Evolutionary conservation across 2,329 filamentous ascomycete genomes (phyloP).

Genomic region (Stromatinia cepivora): DNA sequence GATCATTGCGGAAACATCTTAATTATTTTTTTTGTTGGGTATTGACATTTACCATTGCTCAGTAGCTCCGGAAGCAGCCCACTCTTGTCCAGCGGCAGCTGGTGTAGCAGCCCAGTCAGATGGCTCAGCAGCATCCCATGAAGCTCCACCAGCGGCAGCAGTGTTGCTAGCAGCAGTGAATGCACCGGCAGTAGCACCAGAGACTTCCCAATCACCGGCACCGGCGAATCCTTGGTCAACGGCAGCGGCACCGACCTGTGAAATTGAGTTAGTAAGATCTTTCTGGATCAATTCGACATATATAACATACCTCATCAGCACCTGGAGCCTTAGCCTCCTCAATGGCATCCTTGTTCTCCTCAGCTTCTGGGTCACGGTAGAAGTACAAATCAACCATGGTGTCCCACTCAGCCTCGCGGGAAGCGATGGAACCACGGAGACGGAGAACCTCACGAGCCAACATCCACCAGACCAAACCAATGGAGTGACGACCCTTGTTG

Average conservation of each 20-base stretch:
- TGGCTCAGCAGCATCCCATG: constrained; percentile 58
- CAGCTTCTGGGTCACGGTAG: constrained; percentile 98
- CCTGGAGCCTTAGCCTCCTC: constrained; percentile 84
- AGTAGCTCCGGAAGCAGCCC: constrained; percentile 54
- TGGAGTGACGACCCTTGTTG: constrained; percentile 99
- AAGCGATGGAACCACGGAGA: constrained; percentile 93
- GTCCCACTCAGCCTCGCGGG: constrained; percentile 96
- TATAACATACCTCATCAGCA: constrained; percentile 62
- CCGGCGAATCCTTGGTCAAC: constrained; percentile 76
- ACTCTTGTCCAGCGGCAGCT: constrained; percentile 48
- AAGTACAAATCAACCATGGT: constrained; percentile 99
- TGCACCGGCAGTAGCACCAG: constrained; percentile 62
- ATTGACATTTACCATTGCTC: constrained; percentile 41
- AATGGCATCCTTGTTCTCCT: constrained; percentile 96
- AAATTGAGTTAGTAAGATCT: constrained; percentile 7
- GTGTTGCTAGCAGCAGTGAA: constrained; percentile 60
- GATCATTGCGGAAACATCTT: constrained; percentile 29
- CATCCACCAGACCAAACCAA: constrained; percentile 99
- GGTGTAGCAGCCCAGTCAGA: constrained; percentile 51
- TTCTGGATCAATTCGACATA: no score
- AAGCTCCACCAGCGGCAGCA: constrained; percentile 57
- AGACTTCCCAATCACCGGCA: constrained; percentile 74
- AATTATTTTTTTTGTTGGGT: constrained; percentile 28
- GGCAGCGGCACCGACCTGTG: constrained; percentile 64
- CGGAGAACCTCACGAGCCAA: constrained; percentile 99